These are phyloP conservation scores for Colletotrichum simmondsii DNA, from an alignment of 2,329 filamentous ascomycete species.

Conservation along the genomic window DNA sequence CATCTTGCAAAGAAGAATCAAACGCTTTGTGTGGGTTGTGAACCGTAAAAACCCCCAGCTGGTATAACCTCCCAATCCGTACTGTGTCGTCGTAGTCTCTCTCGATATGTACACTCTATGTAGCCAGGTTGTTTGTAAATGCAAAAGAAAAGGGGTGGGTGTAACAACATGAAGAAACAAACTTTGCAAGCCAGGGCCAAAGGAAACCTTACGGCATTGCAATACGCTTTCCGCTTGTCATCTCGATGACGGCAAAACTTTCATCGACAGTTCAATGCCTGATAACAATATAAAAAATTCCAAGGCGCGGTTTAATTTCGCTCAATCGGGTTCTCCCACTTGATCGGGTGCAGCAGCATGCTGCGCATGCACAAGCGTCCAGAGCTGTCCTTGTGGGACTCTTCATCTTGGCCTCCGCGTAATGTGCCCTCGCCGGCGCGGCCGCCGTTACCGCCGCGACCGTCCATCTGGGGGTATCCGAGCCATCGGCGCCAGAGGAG, in stretches of 20 bases:
- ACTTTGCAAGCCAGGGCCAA: not conserved
- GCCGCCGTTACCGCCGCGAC: conserved; percentile 60
- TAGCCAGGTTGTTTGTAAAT: conserved; percentile 4
- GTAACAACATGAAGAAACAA: not conserved
- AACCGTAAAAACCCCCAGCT: conserved; percentile 18
- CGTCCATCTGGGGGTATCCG: conserved; percentile 65
- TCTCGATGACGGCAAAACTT: not conserved
- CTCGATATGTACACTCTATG: conserved; percentile 30
- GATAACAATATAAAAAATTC: not conserved
- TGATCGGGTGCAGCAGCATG: conserved; percentile 86
- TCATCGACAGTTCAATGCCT: not conserved
- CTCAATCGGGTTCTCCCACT: conserved; percentile 68
- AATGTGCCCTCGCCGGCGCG: conserved; percentile 57
- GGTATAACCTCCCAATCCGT: conserved; percentile 31
- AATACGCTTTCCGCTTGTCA: conserved; percentile 9
- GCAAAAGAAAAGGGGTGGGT: not conserved
- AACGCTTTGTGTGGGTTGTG: conserved; percentile 16
- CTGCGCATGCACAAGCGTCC: conserved; percentile 83
- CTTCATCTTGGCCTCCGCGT: conserved; percentile 64
- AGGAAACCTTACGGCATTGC: not conserved
- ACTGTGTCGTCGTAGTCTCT: conserved; percentile 11
- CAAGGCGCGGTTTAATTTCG: conserved; percentile 25
- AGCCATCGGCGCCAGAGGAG: conserved; percentile 86
- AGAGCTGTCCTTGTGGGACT: conserved; percentile 53
- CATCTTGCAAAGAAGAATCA: not conserved